Base-by-base conservation (phyloP, 2,329 filamentous ascomycete species). In the Cladorrhinum sp. region DNA sequence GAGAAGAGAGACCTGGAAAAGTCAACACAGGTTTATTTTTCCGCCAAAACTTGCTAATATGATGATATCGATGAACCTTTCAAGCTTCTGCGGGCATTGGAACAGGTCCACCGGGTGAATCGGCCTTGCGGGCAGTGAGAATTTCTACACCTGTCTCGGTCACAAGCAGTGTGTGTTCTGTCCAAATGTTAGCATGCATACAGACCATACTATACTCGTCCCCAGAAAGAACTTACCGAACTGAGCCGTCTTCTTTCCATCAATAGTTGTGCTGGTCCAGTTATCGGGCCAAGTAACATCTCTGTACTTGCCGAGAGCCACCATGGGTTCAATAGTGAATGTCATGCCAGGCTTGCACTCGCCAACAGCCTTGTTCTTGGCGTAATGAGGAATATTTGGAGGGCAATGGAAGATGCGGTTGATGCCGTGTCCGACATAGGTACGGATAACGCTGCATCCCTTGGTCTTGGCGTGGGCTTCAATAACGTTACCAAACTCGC, bases 291-390 rank as follows among this genome's bases (percentile, higher is more conserved):
- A 99, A 0, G 92, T 98, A 74, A 95, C 89, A 72, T 99, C 95
- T 65, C 86, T 86, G 76, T 96, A 91, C 63, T 91, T 93, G 61
- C 95, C 95, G 59, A 97, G 76, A 46, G 92, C 92, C 73, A 99
- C 93, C 95, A 99, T 99, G 16, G 95, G 95, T 78, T 99, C 95
- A 64, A 99, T 99, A 0, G 95, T 99, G 71, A 99, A 99, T 66
- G 92, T 96, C 92, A 98, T 97, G 58, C 95, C 95, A 0, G 91
- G 88, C 79, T 97, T 97, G 62, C 93, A 95, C 69, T 90, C 87
- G 54, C 95, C 95, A 1, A 97, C 90, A 0, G 94, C 92, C 84
- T 98, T 99, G 79, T 98, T 99, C 82, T 96, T 98, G 61, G 89
- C 94, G 72, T 99, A 99, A 76, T 99, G 95, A 4, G 95, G 95